Evolutionary conservation across 2,329 filamentous ascomycete genomes (phyloP).

Genomic region (Trichoderma hamatum): DNA sequence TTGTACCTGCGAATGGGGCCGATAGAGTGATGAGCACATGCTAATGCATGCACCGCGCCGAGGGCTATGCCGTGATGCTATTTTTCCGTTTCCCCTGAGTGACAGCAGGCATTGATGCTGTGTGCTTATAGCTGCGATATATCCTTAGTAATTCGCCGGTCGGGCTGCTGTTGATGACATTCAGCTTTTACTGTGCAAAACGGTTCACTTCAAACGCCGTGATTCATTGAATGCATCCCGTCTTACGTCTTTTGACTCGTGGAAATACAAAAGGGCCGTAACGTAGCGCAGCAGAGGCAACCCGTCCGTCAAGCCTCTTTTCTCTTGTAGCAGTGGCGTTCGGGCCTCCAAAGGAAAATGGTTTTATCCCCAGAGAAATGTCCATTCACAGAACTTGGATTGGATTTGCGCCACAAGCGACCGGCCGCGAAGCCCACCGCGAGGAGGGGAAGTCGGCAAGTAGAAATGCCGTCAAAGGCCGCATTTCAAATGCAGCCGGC

Average conservation of each 20-base stretch:
- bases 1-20: conserved; percentile 3
- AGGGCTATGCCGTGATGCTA: conserved; percentile 11
- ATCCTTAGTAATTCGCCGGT: not conserved
- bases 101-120: not conserved
- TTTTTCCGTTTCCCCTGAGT: conserved; percentile 8
- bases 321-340: not conserved
- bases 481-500: not conserved
- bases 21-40: conserved; percentile 20
- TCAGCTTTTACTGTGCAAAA: not conserved
- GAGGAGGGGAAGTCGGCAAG: not conserved
- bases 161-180: not conserved
- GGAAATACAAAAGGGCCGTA: not conserved
- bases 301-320: not conserved
- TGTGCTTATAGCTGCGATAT: not conserved
- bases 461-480: not conserved
- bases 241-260: not conserved
- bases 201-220: not conserved
- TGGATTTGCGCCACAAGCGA: conserved; percentile 1
- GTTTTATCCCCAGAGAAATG: not conserved
- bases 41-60: conserved; percentile 17
- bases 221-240: not conserved
- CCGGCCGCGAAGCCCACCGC: not conserved
- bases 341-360: not conserved
- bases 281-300: not conserved
- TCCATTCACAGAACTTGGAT: not conserved